Conservation (phyloP, 257 asterid genomes). For the Gynochthodes officinalis region DNA sequence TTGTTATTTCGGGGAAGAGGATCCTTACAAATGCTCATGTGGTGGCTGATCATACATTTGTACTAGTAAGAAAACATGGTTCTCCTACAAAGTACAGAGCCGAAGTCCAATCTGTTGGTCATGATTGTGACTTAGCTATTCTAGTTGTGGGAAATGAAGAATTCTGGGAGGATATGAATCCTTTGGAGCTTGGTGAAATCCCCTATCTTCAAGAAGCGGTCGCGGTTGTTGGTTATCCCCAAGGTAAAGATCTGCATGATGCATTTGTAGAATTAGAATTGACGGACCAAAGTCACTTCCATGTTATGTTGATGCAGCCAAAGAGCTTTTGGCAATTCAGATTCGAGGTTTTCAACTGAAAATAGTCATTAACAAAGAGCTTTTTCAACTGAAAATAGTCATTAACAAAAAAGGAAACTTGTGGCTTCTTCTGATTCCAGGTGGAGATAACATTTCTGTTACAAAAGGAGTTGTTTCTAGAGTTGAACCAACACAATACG, state of each 20-base stretch:
- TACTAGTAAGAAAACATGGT: conserved; percentile 92
- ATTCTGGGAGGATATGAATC: conserved; percentile 85
- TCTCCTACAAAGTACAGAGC: conserved; percentile 89
- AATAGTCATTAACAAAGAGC: not conserved
- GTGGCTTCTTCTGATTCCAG: conserved; percentile 30
- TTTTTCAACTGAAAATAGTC: not conserved
- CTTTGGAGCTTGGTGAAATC: conserved; percentile 80
- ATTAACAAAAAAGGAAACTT: not conserved
- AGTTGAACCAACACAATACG: conserved; percentile 95
- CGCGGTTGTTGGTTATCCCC: conserved; percentile 97
- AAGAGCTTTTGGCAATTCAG: too few species aligned
- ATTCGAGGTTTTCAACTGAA: not conserved
- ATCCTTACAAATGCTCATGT: conserved; percentile 96
- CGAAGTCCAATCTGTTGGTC: conserved; percentile 83
- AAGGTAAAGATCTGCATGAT: conserved; percentile 53
- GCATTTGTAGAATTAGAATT: not conserved
- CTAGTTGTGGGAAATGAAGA: conserved; percentile 75
- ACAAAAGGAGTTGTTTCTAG: conserved; percentile 97
- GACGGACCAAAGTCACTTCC: not conserved
- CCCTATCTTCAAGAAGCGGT: conserved; percentile 99
- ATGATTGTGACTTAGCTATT: conserved; percentile 96
- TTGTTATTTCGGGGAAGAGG: conserved; percentile 75
- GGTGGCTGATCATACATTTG: conserved; percentile 97
- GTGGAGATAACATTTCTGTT: conserved; percentile 97
- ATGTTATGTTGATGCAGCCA: not conserved